Evolutionary conservation across 345 rosid species (phyloP), one percentile per base, ranked within the genome.

Genomic region (Noccaea caerulescens): DNA sequence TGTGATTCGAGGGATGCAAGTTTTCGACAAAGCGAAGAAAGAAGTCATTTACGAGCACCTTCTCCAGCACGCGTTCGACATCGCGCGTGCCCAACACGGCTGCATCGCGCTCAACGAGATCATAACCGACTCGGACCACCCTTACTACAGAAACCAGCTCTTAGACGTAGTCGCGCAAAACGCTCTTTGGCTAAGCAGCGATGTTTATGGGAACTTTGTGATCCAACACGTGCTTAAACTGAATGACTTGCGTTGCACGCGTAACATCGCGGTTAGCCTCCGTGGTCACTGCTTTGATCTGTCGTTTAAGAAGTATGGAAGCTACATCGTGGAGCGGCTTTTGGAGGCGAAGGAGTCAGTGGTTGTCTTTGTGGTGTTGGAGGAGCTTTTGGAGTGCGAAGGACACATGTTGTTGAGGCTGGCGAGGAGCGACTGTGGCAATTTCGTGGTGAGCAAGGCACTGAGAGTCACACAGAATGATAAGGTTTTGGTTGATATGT

Each of bases 121-220:
- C 43, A 39, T 39, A 39, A 39, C 43, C 11, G 43, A 39, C 43
- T 9, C 6, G 43, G 43, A 39, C 12, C 12, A 39, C 8, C 43
- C 43, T 39, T 10, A 9, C 43, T 39, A 39, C 43, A 39, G 43
- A 10, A 39, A 39, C 16, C 3, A 14, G 38, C 42, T 70, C 0
- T 8, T 59, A 0, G 52, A 60, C 51, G 8, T 59, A 14, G 32
- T 69, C 12, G 12, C 39, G 1, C 1, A 25, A 47, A 47, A 59
- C 6, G 59, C 67, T 70, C 52, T 49, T 13, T 39, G 0, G 8
- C 74, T 70, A 38, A 49, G 67, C 51, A 14, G 60, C 9, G 59
- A 70, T 11, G n/a, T 10, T 38, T 70, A 4, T 0, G 74, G 66
- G 6, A 70, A 59, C 25, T 68, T 59, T 23, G 74, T 50, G n/a